Conservation (phyloP, 176 grass and related monocot species). For the Eragrostis nindensis region DNA sequence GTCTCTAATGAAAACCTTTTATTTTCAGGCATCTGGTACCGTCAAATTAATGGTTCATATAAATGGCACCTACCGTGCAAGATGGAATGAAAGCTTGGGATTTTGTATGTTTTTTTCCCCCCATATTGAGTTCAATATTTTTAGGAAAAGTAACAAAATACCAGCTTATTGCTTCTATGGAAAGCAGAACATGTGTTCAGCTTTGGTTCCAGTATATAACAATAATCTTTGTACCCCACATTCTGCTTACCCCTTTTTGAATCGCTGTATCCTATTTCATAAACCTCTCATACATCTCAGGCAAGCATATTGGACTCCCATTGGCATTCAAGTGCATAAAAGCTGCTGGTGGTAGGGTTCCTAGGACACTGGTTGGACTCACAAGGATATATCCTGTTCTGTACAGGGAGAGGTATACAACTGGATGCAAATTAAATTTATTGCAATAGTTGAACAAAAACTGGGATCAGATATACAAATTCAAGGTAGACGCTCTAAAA, state of each 20-base stretch:
- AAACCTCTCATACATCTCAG: slow-evolving; percentile 45
- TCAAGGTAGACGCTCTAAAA: slow-evolving; percentile 3
- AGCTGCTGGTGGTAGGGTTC: slow-evolving; percentile 73
- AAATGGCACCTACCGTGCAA: slow-evolving; percentile 86
- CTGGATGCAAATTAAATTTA: slow-evolving; percentile 32
- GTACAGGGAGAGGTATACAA: slow-evolving; percentile 83
- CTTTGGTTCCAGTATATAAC: background rate
- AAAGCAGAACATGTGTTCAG: slow-evolving; percentile 18
- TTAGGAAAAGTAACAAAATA: background rate
- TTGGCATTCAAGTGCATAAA: slow-evolving; percentile 89
- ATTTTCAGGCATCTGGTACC: slow-evolving; percentile 63
- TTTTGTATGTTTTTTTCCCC: slow-evolving; percentile 69
- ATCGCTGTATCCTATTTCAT: slow-evolving; percentile 18
- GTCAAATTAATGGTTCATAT: slow-evolving; percentile 71
- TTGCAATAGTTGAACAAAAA: background rate
- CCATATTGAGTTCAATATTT: background rate
- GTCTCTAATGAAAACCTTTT: slow-evolving; percentile 5
- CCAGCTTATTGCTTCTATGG: background rate
- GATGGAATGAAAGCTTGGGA: slow-evolving; percentile 81
- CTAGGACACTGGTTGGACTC: slow-evolving; percentile 80
- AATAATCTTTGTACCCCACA: background rate
- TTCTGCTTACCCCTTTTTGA: slow-evolving; percentile 43
- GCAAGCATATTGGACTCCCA: slow-evolving; percentile 71
- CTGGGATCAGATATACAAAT: slow-evolving; percentile 2
- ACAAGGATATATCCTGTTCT: slow-evolving; percentile 85